A percentile compares a stretch with the other conserved stretches of the same genome.
Evolutionary conservation across 345 rosid genomes (phyloP).

Genomic region (Dimocarpus longan): DNA sequence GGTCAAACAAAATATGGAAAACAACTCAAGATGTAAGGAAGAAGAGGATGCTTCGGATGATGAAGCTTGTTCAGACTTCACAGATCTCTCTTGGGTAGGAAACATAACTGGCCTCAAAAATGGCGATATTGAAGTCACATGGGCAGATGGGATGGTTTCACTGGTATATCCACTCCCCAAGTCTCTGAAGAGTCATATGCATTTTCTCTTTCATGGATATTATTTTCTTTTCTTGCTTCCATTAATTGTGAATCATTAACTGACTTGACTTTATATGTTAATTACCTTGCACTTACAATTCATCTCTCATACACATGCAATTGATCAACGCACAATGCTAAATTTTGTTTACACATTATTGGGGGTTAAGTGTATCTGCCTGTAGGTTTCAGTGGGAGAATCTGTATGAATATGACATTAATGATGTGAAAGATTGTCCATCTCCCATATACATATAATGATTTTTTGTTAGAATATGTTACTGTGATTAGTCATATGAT

Average conservation of each 20-base stretch:
- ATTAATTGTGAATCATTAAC: background rate
- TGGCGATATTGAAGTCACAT: constrained; percentile 97
- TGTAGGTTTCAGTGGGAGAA: background rate
- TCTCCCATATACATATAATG: background rate
- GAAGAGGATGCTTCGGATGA: constrained; percentile 36
- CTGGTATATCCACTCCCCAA: constrained; percentile 49
- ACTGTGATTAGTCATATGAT: constrained; percentile 9
- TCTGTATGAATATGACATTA: background rate
- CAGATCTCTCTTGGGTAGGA: constrained; percentile 96
- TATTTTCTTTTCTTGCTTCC: background rate
- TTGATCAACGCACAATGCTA: background rate
- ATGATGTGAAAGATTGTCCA: background rate
- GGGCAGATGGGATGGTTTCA: constrained; percentile 98
- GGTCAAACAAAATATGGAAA: constrained; percentile 30
- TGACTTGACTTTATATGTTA: constrained; percentile 7
- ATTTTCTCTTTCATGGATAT: constrained; percentile 3
- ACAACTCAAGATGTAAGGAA: constrained; percentile 37
- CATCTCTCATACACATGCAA: background rate
- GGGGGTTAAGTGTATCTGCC: background rate
- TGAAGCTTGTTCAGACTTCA: constrained; percentile 39
- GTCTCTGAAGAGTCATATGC: constrained; percentile 1
- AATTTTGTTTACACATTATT: background rate
- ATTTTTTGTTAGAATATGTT: background rate
- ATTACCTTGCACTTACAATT: background rate
- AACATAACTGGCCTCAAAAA: constrained; percentile 87